Conservation (phyloP, 1,139 yeast species). For the Nakaseomyces kungkrabaensis region DNA sequence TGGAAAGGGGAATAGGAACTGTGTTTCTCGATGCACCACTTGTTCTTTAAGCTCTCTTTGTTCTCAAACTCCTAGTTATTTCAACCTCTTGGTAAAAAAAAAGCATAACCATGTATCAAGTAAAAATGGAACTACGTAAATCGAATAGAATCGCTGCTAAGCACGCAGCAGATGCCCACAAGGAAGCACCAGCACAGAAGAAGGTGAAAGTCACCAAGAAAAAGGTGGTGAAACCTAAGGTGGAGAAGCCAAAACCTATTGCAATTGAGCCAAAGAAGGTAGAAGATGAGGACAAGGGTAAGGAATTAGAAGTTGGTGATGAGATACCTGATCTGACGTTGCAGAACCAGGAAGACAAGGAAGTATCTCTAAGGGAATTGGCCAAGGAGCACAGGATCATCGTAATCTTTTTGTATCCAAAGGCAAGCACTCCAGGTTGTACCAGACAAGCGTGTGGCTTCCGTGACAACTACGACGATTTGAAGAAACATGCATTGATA, state of each 20-base stretch:
- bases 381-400: slow-evolving; percentile 42
- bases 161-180: background rate
- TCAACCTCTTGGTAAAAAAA: no score
- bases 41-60: no score
- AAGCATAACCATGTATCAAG: background rate
- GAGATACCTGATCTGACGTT: slow-evolving; percentile 55
- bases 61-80: no score
- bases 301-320: slow-evolving; percentile 40
- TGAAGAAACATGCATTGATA: slow-evolving; percentile 44
- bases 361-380: slow-evolving; percentile 41
- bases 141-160: slow-evolving; percentile 4
- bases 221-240: background rate
- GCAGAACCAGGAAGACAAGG: slow-evolving; percentile 56
- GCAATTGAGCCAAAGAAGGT: slow-evolving; percentile 13
- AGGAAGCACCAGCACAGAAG: slow-evolving; percentile 5
- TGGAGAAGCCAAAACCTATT: background rate
- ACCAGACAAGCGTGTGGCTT: slow-evolving; percentile 89
- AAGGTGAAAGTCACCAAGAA: slow-evolving; percentile 1
- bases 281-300: slow-evolving; percentile 3
- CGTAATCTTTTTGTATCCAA: slow-evolving; percentile 76
- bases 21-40: no score
- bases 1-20: no score
- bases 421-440: slow-evolving; percentile 92
- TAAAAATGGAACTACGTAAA: slow-evolving; percentile 4
- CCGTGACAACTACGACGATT: slow-evolving; percentile 51